Evolutionary conservation across 2,329 filamentous ascomycete genomes (phyloP).

Genomic region (Trichoderma sp.): DNA sequence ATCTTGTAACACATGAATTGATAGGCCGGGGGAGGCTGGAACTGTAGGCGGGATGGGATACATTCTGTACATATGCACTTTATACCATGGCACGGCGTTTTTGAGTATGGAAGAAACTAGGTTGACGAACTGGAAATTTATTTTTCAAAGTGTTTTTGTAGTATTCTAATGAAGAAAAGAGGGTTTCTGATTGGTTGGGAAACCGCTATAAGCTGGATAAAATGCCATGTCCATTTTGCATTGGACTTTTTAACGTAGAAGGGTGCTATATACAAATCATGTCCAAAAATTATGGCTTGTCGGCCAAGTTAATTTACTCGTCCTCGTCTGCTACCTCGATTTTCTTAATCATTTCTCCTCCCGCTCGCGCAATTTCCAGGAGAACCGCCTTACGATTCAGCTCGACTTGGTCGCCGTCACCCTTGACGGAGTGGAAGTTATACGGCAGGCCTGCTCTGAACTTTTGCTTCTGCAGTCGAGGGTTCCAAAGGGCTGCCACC

Average conservation of each 20-base stretch:
- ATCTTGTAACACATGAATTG: conserved; percentile 8
- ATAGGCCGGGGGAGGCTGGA: background rate
- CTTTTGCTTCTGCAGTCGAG: conserved; percentile 50
- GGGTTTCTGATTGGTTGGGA: background rate
- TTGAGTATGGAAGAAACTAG: conserved; percentile 22
- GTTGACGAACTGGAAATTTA: conserved; percentile 15
- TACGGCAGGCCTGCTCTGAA: conserved; percentile 73
- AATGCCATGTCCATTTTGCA: background rate
- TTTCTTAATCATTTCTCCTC: conserved; percentile 64
- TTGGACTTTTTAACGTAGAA: background rate
- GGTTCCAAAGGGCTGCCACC: conserved; percentile 60
- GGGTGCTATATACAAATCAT: background rate
- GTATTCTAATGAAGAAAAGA: background rate
- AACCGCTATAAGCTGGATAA: background rate
- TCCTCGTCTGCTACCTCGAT: conserved; percentile 51
- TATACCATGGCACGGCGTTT: conserved; percentile 42
- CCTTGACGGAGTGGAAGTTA: conserved; percentile 45
- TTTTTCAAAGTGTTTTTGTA: conserved; percentile 5
- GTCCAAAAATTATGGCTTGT: background rate
- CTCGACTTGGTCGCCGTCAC: conserved; percentile 50
- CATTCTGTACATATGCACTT: conserved; percentile 33
- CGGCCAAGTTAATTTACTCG: background rate
- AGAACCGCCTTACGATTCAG: conserved; percentile 68
- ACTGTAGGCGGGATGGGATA: conserved; percentile 22
- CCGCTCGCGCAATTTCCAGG: conserved; percentile 68